These are phyloP conservation scores for Thalassiosira mediterranea DNA, from an alignment of 352 stramenopile species.

Conservation along the genomic window DNA sequence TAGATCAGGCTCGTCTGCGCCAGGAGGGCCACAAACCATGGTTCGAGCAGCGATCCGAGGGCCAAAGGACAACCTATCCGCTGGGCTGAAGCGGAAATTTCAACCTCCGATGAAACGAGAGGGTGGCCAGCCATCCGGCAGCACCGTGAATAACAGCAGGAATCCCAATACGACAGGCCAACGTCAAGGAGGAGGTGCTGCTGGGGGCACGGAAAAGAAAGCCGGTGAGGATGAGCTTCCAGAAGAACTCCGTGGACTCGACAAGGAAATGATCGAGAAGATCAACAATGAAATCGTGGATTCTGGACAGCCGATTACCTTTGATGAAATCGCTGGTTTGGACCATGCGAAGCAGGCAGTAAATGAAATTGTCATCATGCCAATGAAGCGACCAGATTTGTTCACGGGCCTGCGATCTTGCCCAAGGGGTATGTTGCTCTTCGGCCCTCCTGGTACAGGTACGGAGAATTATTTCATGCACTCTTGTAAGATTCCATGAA, in stretches of 20 bases:
- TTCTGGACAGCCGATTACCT: constrained; percentile 90
- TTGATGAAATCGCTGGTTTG: constrained; percentile 98
- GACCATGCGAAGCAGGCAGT: constrained; percentile 97
- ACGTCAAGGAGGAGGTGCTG: constrained; percentile 12
- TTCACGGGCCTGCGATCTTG: constrained; percentile 94
- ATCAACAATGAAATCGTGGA: constrained; percentile 98
- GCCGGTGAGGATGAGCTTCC: constrained; percentile 89
- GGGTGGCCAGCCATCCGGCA: background rate
- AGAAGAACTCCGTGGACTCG: constrained; percentile 91
- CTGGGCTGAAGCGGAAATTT: constrained; percentile 73
- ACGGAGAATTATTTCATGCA: too few species aligned
- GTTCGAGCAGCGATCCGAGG: constrained; percentile 28
- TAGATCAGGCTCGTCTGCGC: constrained; percentile 52
- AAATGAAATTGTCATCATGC: constrained; percentile 98
- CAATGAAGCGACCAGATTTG: constrained; percentile 96
- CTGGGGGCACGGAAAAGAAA: constrained; percentile 5
- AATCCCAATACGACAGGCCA: constrained; percentile 29
- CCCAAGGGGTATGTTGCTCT: constrained; percentile 83
- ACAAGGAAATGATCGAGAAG: constrained; percentile 94
- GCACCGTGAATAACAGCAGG: constrained; percentile 9
- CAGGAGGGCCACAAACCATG: constrained; percentile 29
- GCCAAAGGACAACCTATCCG: constrained; percentile 47
- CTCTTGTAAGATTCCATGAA: background rate
- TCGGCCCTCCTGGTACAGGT: constrained; percentile 65
- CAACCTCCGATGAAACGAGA: constrained; percentile 65